Evolutionary conservation across 23 red algal genomes (phyloP).

Genomic region (Gracilaria domingensis): DNA sequence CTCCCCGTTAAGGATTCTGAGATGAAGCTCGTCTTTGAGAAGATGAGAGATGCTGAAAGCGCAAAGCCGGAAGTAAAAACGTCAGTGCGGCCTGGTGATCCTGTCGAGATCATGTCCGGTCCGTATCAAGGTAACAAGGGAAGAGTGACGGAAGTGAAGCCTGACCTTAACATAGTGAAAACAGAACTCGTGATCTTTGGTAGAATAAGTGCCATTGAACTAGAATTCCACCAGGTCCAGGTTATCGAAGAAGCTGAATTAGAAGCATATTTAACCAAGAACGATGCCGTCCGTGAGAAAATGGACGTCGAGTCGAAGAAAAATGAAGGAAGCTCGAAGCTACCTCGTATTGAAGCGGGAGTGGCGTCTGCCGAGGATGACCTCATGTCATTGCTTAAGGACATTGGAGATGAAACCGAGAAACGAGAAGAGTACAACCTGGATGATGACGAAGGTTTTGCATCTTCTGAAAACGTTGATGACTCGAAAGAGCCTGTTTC

Average conservation of each 20-base stretch:
- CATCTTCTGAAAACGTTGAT: slow-evolving; percentile 1
- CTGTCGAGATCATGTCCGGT: slow-evolving; percentile 47
- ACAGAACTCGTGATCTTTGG: slow-evolving; percentile 51
- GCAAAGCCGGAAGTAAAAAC: slow-evolving; percentile 56
- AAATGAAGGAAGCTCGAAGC: neutral
- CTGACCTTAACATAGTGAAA: slow-evolving; percentile 51
- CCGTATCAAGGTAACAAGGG: slow-evolving; percentile 46
- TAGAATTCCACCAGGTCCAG: slow-evolving; percentile 57
- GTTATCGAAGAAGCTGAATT: slow-evolving; percentile 39
- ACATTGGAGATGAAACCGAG: neutral
- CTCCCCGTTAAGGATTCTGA: slow-evolving; percentile 68
- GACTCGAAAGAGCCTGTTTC: neutral
- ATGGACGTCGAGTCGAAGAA: slow-evolving; percentile 1
- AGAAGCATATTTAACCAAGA: slow-evolving; percentile 10
- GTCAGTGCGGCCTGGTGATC: slow-evolving; percentile 58
- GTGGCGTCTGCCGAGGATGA: slow-evolving; percentile 60
- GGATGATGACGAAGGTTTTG: slow-evolving; percentile 19
- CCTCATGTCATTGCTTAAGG: slow-evolving; percentile 41
- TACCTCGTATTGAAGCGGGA: neutral
- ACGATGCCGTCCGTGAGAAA: neutral
- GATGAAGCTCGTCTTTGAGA: slow-evolving; percentile 69
- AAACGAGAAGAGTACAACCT: neutral
- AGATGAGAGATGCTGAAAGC: slow-evolving; percentile 53
- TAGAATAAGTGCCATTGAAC: slow-evolving; percentile 43
- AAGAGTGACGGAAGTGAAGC: slow-evolving; percentile 46